These are phyloP conservation scores for Quercus tomentella DNA, from an alignment of 331 rosid species.

Conservation along the genomic window DNA sequence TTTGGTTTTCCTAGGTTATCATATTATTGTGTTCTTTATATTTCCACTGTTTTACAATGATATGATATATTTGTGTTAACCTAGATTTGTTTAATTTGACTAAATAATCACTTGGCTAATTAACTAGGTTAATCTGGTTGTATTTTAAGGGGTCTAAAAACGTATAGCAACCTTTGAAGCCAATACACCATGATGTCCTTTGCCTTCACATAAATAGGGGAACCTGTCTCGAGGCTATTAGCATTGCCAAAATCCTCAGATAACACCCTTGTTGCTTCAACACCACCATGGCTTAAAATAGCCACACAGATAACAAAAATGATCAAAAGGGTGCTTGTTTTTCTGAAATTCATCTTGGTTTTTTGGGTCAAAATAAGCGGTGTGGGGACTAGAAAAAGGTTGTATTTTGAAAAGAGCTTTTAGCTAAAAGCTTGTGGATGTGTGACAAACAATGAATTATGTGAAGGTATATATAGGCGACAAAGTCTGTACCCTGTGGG, in stretches of 20 bases:
- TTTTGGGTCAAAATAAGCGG: no score
- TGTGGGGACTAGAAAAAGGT: no score
- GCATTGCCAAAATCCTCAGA: neutral
- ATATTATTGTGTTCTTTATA: no score
- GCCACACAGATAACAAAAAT: neutral
- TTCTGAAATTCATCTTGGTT: neutral
- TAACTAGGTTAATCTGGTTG: no score
- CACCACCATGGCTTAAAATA: slow-evolving; percentile 2
- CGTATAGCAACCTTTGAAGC: neutral
- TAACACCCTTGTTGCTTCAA: slow-evolving; percentile 1
- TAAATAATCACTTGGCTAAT: no score
- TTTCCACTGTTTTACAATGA: no score
- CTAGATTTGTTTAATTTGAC: no score
- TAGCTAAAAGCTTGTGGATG: neutral
- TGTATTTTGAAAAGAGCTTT: no score
- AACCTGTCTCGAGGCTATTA: neutral
- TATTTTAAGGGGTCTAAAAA: no score
- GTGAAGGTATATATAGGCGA: neutral
- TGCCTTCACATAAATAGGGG: slow-evolving; percentile 7
- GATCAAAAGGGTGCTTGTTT: neutral
- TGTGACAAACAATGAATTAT: neutral
- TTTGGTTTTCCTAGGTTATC: no score
- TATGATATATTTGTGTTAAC: no score
- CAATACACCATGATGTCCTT: slow-evolving; percentile 16
- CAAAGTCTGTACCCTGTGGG: neutral